A percentile compares a stretch with the other conserved stretches of the same genome.
Conservation (phyloP, 2,329 filamentous ascomycete species). For the Pseudogymnoascus sp. region DNA sequence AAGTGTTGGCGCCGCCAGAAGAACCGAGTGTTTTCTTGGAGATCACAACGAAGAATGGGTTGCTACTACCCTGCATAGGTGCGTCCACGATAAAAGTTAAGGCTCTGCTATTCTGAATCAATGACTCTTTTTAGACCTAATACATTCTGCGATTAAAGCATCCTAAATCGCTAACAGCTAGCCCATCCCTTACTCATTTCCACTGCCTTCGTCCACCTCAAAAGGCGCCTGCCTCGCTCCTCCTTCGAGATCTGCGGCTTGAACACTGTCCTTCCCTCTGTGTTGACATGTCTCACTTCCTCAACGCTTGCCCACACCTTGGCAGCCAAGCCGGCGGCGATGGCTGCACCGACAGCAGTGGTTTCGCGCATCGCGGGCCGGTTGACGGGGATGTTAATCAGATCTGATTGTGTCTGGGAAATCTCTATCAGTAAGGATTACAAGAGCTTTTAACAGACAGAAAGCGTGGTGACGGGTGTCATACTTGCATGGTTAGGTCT, state of each 20-base stretch:
- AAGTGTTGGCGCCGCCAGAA: too few species aligned
- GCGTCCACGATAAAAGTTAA: too few species aligned
- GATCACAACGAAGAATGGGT: too few species aligned
- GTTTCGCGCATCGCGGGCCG: conserved; percentile 86
- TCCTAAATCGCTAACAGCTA: too few species aligned
- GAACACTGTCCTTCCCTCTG: conserved; percentile 62
- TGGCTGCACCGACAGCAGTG: conserved; percentile 79
- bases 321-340: conserved; percentile 79
- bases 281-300: conserved; percentile 68
- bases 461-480: conserved; percentile 18
- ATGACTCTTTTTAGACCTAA: too few species aligned
- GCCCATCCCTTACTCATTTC: too few species aligned
- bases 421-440: neutral
- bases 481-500: conserved; percentile 75
- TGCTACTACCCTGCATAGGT: too few species aligned
- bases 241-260: conserved; percentile 50
- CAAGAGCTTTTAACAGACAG: conserved; percentile 5
- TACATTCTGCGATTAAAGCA: too few species aligned
- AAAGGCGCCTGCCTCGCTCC: conserved; percentile 37
- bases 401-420: conserved; percentile 68
- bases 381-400: conserved; percentile 74
- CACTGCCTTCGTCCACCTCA: conserved; percentile 50
- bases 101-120: too few species aligned
- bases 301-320: conserved; percentile 70
- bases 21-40: too few species aligned